A percentile compares a stretch with the other conserved stretches of the same genome.
Conservation (phyloP, 371 early-diverging fungal genomes). For the Mucor racemosus region DNA sequence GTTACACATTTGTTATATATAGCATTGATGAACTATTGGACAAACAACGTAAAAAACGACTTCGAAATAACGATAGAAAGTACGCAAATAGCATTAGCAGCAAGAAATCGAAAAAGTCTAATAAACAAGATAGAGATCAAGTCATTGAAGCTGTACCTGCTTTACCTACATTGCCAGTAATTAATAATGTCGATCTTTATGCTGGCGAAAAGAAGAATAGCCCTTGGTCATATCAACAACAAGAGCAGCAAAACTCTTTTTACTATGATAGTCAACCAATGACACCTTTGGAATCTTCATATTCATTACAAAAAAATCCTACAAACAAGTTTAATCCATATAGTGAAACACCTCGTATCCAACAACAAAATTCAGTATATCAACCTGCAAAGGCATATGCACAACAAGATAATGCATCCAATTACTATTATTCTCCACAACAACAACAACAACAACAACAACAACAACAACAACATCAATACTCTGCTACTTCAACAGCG, state of each 20-base stretch:
- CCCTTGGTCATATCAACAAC: conserved; percentile 16
- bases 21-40: conserved; percentile 44
- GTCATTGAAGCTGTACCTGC: not conserved
- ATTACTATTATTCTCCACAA: not conserved
- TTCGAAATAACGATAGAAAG: conserved; percentile 31
- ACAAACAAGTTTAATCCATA: conserved; percentile 12
- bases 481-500: not conserved
- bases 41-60: conserved; percentile 40
- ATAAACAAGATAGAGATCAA: conserved; percentile 2
- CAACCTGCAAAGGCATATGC: conserved; percentile 6
- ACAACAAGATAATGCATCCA: not conserved
- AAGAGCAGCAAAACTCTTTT: conserved; percentile 10
- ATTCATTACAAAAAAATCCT: conserved; percentile 14
- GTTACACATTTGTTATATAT: not conserved
- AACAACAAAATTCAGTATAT: not conserved
- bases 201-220: conserved; percentile 10
- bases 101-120: conserved; percentile 20
- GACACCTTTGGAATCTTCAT: conserved; percentile 17
- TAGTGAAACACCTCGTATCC: conserved; percentile 1
- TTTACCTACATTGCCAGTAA: conserved; percentile 19
- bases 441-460: not conserved
- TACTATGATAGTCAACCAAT: conserved; percentile 14
- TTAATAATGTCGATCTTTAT: conserved; percentile 18
- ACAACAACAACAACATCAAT: not conserved
- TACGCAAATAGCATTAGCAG: conserved; percentile 18